Evolutionary conservation across 176 grass and related monocot genomes (phyloP).

Genomic region (Bonia amplexicaulis): DNA sequence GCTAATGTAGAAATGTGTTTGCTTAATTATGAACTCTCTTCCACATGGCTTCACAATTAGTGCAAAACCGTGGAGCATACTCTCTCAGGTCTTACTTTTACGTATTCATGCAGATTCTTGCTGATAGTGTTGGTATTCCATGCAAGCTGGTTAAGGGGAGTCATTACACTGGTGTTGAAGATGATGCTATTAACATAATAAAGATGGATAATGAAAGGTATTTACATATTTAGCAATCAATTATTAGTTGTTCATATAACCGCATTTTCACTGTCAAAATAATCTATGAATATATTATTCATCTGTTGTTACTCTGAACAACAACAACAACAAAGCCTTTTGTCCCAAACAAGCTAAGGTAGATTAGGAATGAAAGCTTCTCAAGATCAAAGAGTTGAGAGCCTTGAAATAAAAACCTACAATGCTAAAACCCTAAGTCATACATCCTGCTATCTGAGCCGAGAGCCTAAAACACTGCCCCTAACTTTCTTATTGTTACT

Average conservation of each 20-base stretch:
- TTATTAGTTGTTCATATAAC: conserved; percentile 12
- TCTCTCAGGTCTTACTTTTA: conserved; percentile 9
- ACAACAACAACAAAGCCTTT: too few relatives aligned
- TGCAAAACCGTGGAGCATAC: conserved; percentile 10
- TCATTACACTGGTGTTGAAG: conserved; percentile 86
- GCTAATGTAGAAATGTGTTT: background rate
- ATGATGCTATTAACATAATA: conserved; percentile 91
- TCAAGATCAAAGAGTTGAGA: too few relatives aligned
- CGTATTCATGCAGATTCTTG: conserved; percentile 70
- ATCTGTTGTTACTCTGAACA: conserved; percentile 13
- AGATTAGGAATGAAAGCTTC: too few relatives aligned
- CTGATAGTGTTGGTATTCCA: conserved; percentile 90
- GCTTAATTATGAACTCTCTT: conserved; percentile 19
- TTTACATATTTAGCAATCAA: conserved; percentile 9
- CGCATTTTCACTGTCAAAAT: conserved; percentile 13
- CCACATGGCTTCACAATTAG: background rate
- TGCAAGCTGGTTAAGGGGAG: conserved; percentile 95
- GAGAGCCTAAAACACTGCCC: too few relatives aligned
- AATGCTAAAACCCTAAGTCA: too few relatives aligned
- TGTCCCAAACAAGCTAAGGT: too few relatives aligned
- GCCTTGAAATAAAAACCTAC: too few relatives aligned
- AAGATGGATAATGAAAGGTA: conserved; percentile 80
- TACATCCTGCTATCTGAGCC: too few relatives aligned
- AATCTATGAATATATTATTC: conserved; percentile 19
- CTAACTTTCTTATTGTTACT: too few relatives aligned